Base-by-base conservation (phyloP, 2,329 filamentous ascomycete genomes). In the Pezicula neosporulosa region DNA sequence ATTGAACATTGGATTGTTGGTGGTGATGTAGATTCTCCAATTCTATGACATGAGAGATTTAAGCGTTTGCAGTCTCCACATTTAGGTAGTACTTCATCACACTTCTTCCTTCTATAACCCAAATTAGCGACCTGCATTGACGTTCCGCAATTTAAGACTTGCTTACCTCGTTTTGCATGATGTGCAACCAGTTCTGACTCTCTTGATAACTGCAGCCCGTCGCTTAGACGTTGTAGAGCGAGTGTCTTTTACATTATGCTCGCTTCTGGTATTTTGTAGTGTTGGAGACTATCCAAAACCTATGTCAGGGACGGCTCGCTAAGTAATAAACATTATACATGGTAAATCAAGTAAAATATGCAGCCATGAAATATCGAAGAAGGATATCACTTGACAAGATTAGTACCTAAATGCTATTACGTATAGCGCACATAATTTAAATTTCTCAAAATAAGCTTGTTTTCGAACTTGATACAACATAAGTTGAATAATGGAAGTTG, bases 61-160 rank as follows among this genome's bases (percentile, higher is more conserved):
- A 48, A 21, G 10, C 47, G 21, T 21, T 18, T 38, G 27, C 47
- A 48, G 24, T 48, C 47, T 12, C 36, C 37, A 16, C 47, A 48
- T 42, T 33, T 48, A 6, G 47, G 47, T 30, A 41, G 30, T 42
- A 8, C 36, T 30, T 48, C 47, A 41, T 48, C 47, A 24, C 47
- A 48, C 30, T 48, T 48, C 36, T 48, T 48, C 28, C 39, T 41
- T 19, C 47, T 48, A 21, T 27, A 30, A n/a, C 4, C 8, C 10
- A 44, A 44, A 18, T 44, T 30, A 44, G 42, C 28, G 7, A 28
- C 42, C 15, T 18, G 21, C 19, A 15, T 10, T 28, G 21, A 36
- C 2, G 24, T 7, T n/a, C 6, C 2, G 16, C 16, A 18, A 16
- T 47, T 1, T 4, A 44, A 27, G 27, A n/a, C 7, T 12, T 41